Conservation (phyloP, 2,329 filamentous ascomycete genomes). For the Reticulascus tulasneorum region DNA sequence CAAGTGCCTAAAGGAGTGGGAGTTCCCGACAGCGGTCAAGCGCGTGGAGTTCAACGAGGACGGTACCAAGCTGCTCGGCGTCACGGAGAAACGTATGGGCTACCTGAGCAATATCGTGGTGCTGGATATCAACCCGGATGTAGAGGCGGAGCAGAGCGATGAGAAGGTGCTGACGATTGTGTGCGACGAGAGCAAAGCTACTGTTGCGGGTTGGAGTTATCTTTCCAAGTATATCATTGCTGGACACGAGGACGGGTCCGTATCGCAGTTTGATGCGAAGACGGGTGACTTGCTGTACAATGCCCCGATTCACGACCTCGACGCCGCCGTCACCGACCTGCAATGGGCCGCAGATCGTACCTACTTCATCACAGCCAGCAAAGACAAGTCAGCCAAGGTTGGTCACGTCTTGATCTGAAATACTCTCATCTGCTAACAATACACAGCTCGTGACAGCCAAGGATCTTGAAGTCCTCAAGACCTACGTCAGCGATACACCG, state of each 20-base stretch:
- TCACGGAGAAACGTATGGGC: conserved; percentile 98
- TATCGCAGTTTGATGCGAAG: conserved; percentile 91
- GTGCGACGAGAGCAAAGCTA: conserved; percentile 94
- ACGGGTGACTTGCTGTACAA: conserved; percentile 79
- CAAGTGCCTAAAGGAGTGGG: conserved; percentile 93
- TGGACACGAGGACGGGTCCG: conserved; percentile 91
- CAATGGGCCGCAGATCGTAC: conserved; percentile 93
- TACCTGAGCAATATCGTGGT: conserved; percentile 93
- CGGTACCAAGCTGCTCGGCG: conserved; percentile 81
- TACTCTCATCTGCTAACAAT: conserved; percentile 2
- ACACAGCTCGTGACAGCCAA: conserved; percentile 72
- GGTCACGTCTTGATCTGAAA: background rate
- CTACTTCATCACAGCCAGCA: conserved; percentile 97
- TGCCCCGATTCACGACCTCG: conserved; percentile 79
- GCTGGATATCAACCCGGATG: conserved; percentile 80
- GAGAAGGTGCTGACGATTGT: conserved; percentile 84
- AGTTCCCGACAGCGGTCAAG: conserved; percentile 96
- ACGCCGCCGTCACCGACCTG: conserved; percentile 80
- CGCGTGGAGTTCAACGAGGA: conserved; percentile 96
- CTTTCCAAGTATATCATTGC: conserved; percentile 94
- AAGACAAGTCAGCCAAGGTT: conserved; percentile 95
- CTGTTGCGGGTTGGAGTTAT: conserved; percentile 95
- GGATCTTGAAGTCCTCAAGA: conserved; percentile 90
- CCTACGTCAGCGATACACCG: conserved; percentile 85
- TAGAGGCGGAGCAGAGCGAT: conserved; percentile 76